phyloP scores from a whole-genome alignment of 140 eudicot species.

The Oenanthe javanica region DNA sequence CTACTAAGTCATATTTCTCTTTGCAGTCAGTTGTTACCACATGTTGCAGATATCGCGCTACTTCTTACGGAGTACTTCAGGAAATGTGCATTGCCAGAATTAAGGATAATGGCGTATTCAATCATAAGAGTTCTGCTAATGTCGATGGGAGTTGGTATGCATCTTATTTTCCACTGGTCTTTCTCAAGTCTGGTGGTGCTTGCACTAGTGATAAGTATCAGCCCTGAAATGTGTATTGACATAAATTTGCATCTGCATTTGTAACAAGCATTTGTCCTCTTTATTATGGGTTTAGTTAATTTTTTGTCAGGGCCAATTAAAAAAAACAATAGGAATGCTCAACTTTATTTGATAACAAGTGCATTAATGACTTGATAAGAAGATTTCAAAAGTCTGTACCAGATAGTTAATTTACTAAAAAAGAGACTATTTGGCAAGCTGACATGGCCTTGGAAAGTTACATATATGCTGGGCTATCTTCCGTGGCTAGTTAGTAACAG shows the following conservation, averaged over 20 bases:
- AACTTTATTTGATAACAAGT: neutral
- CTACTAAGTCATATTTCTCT: constrained; percentile 9
- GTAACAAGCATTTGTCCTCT: neutral
- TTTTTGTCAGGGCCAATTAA: neutral
- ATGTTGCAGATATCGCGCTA: constrained; percentile 52
- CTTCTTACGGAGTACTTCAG: constrained; percentile 48
- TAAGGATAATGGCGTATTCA: constrained; percentile 59
- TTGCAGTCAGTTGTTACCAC: constrained; percentile 84
- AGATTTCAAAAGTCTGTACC: neutral
- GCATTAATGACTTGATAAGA: neutral
- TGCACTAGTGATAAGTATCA: neutral
- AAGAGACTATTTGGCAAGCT: neutral
- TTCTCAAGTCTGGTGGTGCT: neutral
- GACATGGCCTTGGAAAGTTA: neutral
- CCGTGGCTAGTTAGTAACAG: neutral
- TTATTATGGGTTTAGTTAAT: neutral
- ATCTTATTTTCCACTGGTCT: constrained; percentile 5
- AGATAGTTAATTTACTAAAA: neutral
- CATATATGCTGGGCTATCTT: neutral
- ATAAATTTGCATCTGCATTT: neutral
- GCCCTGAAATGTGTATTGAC: neutral
- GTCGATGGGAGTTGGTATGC: constrained; percentile 91
- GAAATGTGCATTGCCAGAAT: constrained; percentile 42
- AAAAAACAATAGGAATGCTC: neutral
- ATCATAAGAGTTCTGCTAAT: constrained; percentile 50